phyloP scores from a whole-genome alignment of 2,329 filamentous ascomycete genomes.

The Colletotrichum chrysophilum region DNA sequence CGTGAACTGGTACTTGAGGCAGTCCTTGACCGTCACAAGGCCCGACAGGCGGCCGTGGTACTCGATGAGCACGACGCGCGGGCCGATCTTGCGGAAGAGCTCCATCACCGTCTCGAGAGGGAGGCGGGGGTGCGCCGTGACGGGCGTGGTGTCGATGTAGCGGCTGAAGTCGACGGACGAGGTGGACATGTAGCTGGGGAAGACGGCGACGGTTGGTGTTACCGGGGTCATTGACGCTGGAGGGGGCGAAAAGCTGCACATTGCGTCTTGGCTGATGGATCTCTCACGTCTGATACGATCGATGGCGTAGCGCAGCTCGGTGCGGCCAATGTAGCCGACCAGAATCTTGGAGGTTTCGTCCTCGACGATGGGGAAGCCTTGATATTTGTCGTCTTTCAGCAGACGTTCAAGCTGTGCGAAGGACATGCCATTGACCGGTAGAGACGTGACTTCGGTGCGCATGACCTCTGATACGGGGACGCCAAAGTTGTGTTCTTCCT shows the following conservation, averaged over 20 bases:
- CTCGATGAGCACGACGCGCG: constrained; percentile 90
- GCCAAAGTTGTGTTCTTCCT: constrained; percentile 96
- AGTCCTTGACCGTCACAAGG: constrained; percentile 95
- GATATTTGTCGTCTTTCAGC: constrained; percentile 79
- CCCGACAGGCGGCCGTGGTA: constrained; percentile 84
- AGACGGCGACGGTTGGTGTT: constrained; percentile 59
- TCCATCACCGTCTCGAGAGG: constrained; percentile 98
- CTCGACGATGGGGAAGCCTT: constrained; percentile 92
- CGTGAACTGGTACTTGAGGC: constrained; percentile 96
- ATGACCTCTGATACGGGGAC: constrained; percentile 92
- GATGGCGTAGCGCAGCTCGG: constrained; percentile 89
- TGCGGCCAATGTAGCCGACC: constrained; percentile 90
- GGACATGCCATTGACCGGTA: constrained; percentile 77
- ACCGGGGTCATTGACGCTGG: constrained; percentile 37
- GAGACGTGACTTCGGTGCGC: constrained; percentile 75
- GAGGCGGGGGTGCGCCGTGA: constrained; percentile 88
- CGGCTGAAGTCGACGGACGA: constrained; percentile 79
- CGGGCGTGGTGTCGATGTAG: constrained; percentile 87
- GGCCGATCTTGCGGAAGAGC: constrained; percentile 96
- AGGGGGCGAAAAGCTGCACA: constrained; percentile 74
- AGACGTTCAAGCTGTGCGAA: constrained; percentile 80
- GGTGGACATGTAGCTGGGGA: constrained; percentile 58
- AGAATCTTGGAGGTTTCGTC: constrained; percentile 73
- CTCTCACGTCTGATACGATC: constrained; percentile 77
- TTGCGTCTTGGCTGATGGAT: constrained; percentile 69